Percentiles rank a stretch among this genome's conserved stretches.
phyloP scores from a whole-genome alignment of 805 yeast genomes.

The Starmerella scarabaei region DNA sequence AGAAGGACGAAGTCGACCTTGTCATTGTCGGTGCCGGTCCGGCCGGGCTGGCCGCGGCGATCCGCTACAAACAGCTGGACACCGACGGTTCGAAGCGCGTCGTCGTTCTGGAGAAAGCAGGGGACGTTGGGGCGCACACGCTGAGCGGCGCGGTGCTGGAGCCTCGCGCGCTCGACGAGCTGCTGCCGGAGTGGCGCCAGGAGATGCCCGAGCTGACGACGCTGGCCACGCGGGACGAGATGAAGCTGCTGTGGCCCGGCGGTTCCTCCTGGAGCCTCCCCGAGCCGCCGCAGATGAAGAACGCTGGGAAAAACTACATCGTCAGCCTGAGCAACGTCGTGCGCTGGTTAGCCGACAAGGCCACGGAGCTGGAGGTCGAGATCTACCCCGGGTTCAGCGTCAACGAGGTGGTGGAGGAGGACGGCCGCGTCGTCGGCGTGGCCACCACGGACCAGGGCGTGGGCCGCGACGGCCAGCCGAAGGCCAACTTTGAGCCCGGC shows the following conservation, averaged over 20 bases:
- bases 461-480: constrained; percentile 59
- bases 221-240: constrained; percentile 56
- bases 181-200: constrained; percentile 51
- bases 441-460: constrained; percentile 93
- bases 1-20: constrained; percentile 78
- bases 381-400: constrained; percentile 84
- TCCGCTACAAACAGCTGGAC: constrained; percentile 74
- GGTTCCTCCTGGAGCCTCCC: constrained; percentile 60
- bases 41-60: constrained; percentile 91
- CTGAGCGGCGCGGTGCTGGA: constrained; percentile 91
- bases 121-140: constrained; percentile 85
- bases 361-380: constrained; percentile 90
- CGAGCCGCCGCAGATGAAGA: constrained; percentile 84
- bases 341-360: constrained; percentile 69
- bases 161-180: constrained; percentile 74
- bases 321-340: constrained; percentile 73
- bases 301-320: constrained; percentile 69
- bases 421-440: constrained; percentile 61
- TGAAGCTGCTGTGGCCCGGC: constrained; percentile 49
- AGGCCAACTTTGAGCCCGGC: constrained; percentile 80
- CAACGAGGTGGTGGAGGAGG: constrained; percentile 51
- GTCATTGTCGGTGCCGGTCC: constrained; percentile 98
- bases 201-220: constrained; percentile 50
- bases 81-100: constrained; percentile 59
- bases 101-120: constrained; percentile 80